phyloP scores from a whole-genome alignment of 352 stramenopile species.

The Phytophthora pisi region DNA sequence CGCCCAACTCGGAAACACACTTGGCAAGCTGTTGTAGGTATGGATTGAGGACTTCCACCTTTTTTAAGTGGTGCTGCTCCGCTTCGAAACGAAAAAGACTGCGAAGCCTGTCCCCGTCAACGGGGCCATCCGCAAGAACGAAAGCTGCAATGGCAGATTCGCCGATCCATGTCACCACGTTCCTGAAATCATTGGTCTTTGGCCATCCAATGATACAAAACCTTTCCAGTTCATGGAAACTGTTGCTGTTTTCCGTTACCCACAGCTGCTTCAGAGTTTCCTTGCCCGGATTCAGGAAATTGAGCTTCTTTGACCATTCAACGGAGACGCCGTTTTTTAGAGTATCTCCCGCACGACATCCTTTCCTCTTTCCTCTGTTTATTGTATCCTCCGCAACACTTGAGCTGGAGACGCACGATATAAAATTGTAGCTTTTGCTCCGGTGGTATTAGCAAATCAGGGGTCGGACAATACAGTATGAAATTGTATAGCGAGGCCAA shows the following conservation, averaged over 20 bases:
- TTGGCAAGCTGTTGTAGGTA: not conserved
- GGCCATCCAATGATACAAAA: not conserved
- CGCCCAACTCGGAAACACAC: not conserved
- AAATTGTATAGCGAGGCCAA: too few species aligned
- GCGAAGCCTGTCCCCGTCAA: not conserved
- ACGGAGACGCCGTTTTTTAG: not conserved
- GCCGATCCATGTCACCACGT: not conserved
- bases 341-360: not conserved
- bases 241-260: not conserved
- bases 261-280: not conserved
- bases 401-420: not conserved
- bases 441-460: not conserved
- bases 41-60: not conserved
- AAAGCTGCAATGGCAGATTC: not conserved
- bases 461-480: too few species aligned
- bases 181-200: not conserved
- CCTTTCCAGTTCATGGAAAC: not conserved
- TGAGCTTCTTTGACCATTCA: not conserved
- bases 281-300: not conserved
- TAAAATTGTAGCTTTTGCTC: conserved; percentile 3
- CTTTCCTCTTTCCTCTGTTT: not conserved
- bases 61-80: not conserved
- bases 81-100: not conserved
- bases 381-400: not conserved
- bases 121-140: not conserved